Conservation (phyloP, 139 green algal genomes). For the Micractinium conductrix region DNA sequence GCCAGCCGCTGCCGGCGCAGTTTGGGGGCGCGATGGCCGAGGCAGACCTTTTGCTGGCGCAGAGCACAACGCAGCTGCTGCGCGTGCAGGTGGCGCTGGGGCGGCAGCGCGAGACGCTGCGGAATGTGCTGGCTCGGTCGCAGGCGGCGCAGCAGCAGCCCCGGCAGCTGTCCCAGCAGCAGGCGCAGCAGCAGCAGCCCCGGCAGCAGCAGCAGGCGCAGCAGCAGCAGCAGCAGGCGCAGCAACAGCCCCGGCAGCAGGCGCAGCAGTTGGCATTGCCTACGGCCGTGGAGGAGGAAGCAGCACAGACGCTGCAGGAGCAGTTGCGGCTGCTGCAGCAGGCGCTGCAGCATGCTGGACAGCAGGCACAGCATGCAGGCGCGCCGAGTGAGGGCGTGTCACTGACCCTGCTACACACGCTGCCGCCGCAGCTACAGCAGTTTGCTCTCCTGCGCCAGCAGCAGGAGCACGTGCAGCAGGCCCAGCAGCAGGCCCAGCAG, state of each 20-base stretch:
- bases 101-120: conserved; percentile 1
- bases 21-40: background rate
- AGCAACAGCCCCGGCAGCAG: too few species aligned
- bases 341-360: background rate
- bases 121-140: background rate
- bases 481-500: background rate
- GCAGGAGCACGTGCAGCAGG: background rate
- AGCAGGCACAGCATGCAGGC: background rate
- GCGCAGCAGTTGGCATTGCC: background rate
- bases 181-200: too few species aligned
- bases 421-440: too few species aligned
- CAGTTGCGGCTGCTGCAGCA: background rate
- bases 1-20: background rate
- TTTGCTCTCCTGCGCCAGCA: too few species aligned
- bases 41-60: background rate
- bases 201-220: background rate
- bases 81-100: conserved; percentile 13
- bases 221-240: background rate
- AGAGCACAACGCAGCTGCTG: background rate
- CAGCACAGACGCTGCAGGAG: background rate
- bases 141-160: background rate
- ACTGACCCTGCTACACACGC: background rate
- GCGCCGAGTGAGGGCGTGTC: background rate
- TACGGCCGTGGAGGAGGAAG: background rate
- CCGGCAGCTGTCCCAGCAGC: background rate